Percentiles rank a stretch among this genome's conserved stretches.
These are phyloP conservation scores for Annulohypoxylon stygium DNA, from an alignment of 495 filamentous ascomycete species.

Conservation along the genomic window DNA sequence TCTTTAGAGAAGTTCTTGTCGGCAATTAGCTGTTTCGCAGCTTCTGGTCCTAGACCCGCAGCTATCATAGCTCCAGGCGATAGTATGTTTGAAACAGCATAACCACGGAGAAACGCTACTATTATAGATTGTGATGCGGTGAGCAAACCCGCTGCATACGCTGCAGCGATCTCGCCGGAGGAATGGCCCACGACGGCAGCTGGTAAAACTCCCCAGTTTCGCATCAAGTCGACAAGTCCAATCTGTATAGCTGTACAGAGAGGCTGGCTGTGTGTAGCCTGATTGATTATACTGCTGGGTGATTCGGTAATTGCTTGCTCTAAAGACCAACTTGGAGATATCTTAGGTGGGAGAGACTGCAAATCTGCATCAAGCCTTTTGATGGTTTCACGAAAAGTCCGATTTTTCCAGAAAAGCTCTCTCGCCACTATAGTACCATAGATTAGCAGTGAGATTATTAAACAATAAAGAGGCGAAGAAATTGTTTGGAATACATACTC, in stretches of 20 bases:
- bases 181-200: slow-evolving; percentile 70
- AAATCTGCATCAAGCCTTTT: slow-evolving; percentile 51
- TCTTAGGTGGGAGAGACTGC: slow-evolving; percentile 2
- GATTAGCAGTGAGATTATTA: neutral
- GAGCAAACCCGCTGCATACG: slow-evolving; percentile 60
- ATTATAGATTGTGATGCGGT: slow-evolving; percentile 63
- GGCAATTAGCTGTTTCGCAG: slow-evolving; percentile 27
- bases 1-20: slow-evolving; percentile 6
- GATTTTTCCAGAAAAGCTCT: slow-evolving; percentile 5
- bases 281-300: slow-evolving; percentile 25
- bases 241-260: slow-evolving; percentile 66
- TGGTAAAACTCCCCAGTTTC: slow-evolving; percentile 63
- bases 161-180: slow-evolving; percentile 72
- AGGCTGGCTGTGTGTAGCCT: slow-evolving; percentile 57
- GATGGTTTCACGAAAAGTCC: slow-evolving; percentile 51
- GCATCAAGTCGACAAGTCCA: slow-evolving; percentile 64
- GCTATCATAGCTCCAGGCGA: slow-evolving; percentile 56
- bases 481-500: neutral
- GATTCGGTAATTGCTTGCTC: slow-evolving; percentile 19
- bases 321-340: slow-evolving; percentile 40
- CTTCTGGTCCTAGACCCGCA: neutral
- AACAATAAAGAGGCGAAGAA: no score
- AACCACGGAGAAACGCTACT: slow-evolving; percentile 60
- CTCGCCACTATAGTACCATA: slow-evolving; percentile 5
- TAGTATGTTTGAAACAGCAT: slow-evolving; percentile 50